These are phyloP conservation scores for Candida methanosorbosa DNA, from an alignment of 805 yeast species.

Conservation along the genomic window DNA sequence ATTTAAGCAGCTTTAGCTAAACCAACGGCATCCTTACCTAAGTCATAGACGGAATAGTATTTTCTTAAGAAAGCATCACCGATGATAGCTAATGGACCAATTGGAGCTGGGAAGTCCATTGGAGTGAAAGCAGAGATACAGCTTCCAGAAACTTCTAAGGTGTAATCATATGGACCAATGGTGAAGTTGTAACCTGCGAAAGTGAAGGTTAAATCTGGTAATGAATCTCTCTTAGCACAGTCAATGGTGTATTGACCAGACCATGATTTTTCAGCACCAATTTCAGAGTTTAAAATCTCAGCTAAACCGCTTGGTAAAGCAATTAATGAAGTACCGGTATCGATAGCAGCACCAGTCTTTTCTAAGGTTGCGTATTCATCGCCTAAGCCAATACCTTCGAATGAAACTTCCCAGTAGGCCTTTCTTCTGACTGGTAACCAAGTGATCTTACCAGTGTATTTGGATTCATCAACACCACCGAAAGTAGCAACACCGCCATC, in stretches of 20 bases:
- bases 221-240: constrained; percentile 71
- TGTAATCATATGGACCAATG: constrained; percentile 83
- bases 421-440: constrained; percentile 98
- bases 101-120: constrained; percentile 95
- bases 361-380: constrained; percentile 80
- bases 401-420: constrained; percentile 98
- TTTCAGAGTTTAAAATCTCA: constrained; percentile 88
- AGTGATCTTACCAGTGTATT: constrained; percentile 75
- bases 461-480: constrained; percentile 82
- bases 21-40: constrained; percentile 89
- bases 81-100: constrained; percentile 91
- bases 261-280: constrained; percentile 97
- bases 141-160: constrained; percentile 87
- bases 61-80: constrained; percentile 97
- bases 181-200: constrained; percentile 90
- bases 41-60: constrained; percentile 89
- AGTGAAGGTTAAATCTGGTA: constrained; percentile 89
- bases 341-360: constrained; percentile 92
- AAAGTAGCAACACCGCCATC: constrained; percentile 90
- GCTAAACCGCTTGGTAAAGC: constrained; percentile 94
- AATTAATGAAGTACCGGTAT: constrained; percentile 95
- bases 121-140: constrained; percentile 96
- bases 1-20: constrained; percentile 65
- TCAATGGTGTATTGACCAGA: constrained; percentile 94
- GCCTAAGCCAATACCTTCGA: constrained; percentile 87